A percentile compares a stretch with the other conserved stretches of the same genome.
Evolutionary conservation across 2,329 filamentous ascomycete species (phyloP).

Genomic region (Dichotomopilus funicola): DNA sequence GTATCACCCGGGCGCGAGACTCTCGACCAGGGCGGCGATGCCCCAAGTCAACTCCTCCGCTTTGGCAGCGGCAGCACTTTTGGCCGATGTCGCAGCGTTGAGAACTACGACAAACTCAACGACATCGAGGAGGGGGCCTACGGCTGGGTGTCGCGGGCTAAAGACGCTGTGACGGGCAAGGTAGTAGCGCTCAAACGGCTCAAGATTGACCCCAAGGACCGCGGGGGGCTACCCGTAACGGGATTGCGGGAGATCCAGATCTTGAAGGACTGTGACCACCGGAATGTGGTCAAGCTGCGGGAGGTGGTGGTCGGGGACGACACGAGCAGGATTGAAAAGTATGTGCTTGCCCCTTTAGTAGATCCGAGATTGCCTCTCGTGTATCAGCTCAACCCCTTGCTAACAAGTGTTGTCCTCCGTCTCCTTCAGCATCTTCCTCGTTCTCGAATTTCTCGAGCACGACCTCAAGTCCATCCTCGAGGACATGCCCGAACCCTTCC

Average conservation of each 20-base stretch:
- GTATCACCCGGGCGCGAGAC: slow-evolving; percentile 41
- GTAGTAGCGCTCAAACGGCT: slow-evolving; percentile 90
- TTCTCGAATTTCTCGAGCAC: slow-evolving; percentile 97
- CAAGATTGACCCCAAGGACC: slow-evolving; percentile 76
- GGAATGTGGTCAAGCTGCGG: slow-evolving; percentile 72
- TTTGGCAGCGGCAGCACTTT: slow-evolving; percentile 60
- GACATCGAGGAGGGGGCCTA: slow-evolving; percentile 98
- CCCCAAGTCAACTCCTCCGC: slow-evolving; percentile 54
- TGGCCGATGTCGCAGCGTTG: slow-evolving; percentile 66
- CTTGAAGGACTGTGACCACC: slow-evolving; percentile 69
- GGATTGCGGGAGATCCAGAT: slow-evolving; percentile 92
- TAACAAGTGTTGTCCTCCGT: slow-evolving; percentile 29
- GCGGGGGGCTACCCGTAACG: slow-evolving; percentile 76
- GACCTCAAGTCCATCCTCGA: slow-evolving; percentile 90
- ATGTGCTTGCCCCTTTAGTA: slow-evolving; percentile 10
- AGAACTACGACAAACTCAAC: slow-evolving; percentile 87
- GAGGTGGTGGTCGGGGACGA: slow-evolving; percentile 78
- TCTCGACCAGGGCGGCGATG: slow-evolving; percentile 24
- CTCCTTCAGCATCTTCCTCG: slow-evolving; percentile 67
- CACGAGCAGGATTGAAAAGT: slow-evolving; percentile 48
- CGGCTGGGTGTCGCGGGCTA: slow-evolving; percentile 84
- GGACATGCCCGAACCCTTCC: slow-evolving; percentile 89
- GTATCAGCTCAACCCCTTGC: not conserved
- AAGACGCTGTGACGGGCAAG: slow-evolving; percentile 63
- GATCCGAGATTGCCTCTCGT: not conserved